Conservation (phyloP, 1,139 yeast genomes). For the Blastobotrys raffinosifermentans region DNA sequence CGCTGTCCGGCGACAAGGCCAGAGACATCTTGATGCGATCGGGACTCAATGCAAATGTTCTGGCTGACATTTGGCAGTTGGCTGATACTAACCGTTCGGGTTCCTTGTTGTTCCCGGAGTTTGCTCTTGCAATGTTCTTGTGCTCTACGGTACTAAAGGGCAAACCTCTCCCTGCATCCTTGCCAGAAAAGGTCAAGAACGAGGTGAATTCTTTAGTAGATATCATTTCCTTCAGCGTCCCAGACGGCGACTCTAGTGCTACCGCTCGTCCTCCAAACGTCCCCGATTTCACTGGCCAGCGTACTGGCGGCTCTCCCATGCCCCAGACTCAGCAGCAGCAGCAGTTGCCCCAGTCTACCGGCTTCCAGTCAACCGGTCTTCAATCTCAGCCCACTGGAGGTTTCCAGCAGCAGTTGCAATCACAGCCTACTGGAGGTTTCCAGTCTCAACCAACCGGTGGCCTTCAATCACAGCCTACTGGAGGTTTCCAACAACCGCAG, state of each 20-base stretch:
- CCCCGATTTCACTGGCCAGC: conserved; percentile 31
- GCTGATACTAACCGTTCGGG: conserved; percentile 88
- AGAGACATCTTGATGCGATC: conserved; percentile 76
- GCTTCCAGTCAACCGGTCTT: conserved; percentile 31
- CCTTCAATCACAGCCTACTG: conserved; percentile 37
- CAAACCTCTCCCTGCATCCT: conserved; percentile 61
- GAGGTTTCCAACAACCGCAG: conserved; percentile 28
- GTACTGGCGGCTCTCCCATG: conserved; percentile 35
- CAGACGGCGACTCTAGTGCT: conserved; percentile 36
- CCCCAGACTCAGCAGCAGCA: conserved; percentile 23
- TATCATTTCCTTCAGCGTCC: conserved; percentile 74
- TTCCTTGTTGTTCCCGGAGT: conserved; percentile 82
- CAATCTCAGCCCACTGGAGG: conserved; percentile 43
- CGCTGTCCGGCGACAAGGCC: conserved; percentile 73
- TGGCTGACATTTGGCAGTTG: conserved; percentile 87
- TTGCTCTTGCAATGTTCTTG: conserved; percentile 85
- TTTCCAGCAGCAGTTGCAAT: conserved; percentile 27
- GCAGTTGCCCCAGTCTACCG: conserved; percentile 31
- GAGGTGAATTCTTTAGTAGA: conserved; percentile 88
- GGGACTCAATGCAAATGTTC: conserved; percentile 63
- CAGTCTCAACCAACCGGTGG: conserved; percentile 19
- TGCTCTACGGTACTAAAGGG: conserved; percentile 77
- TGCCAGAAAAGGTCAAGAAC: conserved; percentile 69
- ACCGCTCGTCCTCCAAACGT: conserved; percentile 25
- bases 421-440: conserved; percentile 33